Evolutionary conservation across 176 grass and related monocot genomes (phyloP).

Genomic region (Carex kokanica): DNA sequence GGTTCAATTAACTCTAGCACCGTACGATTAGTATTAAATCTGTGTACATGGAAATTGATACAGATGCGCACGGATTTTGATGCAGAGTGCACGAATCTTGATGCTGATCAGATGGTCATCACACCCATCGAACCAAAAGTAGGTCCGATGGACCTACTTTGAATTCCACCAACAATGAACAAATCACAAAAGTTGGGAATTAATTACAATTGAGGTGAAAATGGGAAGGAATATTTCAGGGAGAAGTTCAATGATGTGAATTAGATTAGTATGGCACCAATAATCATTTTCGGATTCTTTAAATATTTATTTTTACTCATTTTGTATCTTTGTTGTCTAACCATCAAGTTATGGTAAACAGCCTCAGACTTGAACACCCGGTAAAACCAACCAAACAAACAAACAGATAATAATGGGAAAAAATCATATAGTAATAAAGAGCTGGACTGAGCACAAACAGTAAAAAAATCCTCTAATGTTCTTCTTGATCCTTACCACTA

Average conservation of each 20-base stretch:
- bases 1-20: too few relatives aligned
- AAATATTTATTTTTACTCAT: background rate
- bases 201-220: background rate
- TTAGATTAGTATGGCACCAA: background rate
- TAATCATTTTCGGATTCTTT: background rate
- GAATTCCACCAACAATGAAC: background rate
- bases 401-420: background rate
- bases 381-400: background rate
- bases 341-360: conserved; percentile 8
- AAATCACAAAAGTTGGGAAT: background rate
- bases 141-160: too few relatives aligned
- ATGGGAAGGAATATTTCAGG: background rate
- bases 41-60: too few relatives aligned
- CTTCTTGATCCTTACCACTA: conserved; percentile 60
- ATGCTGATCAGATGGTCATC: too few relatives aligned
- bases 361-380: background rate
- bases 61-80: too few relatives aligned
- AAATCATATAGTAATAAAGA: background rate
- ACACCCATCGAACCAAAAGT: too few relatives aligned
- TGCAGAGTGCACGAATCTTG: too few relatives aligned
- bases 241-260: background rate
- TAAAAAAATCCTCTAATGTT: conserved; percentile 1
- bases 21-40: too few relatives aligned
- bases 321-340: background rate
- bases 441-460: background rate